These are phyloP conservation scores for Aspergillus vadensis DNA, from an alignment of 2,329 filamentous ascomycete genomes.

Conservation along the genomic window DNA sequence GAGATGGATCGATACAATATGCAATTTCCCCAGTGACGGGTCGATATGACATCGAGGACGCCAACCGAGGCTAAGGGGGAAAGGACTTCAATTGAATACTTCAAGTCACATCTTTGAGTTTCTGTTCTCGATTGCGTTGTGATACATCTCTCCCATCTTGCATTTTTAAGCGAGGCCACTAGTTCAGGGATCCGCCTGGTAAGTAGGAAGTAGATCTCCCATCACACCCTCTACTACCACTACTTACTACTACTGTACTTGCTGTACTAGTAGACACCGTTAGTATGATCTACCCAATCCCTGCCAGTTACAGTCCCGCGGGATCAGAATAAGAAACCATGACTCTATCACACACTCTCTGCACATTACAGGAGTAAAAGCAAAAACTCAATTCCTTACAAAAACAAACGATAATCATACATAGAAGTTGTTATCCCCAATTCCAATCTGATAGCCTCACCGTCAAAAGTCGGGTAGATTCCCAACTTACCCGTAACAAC, in stretches of 20 bases:
- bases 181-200: background rate
- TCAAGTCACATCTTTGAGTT: background rate
- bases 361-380: background rate
- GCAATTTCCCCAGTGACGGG: background rate
- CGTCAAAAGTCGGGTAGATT: too few relatives aligned
- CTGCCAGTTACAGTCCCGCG: background rate
- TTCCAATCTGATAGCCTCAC: too few relatives aligned
- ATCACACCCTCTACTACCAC: too few relatives aligned
- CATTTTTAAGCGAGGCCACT: background rate
- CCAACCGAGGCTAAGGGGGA: background rate
- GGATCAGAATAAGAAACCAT: background rate
- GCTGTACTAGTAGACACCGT: background rate
- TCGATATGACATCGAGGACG: constrained; percentile 6
- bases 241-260: background rate
- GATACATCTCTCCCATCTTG: background rate
- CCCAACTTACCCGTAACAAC: too few relatives aligned
- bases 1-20: too few relatives aligned
- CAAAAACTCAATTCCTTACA: background rate
- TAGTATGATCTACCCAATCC: background rate
- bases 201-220: background rate
- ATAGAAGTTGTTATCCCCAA: background rate
- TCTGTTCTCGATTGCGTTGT: background rate
- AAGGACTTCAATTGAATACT: background rate
- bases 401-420: background rate
- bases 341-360: background rate